phyloP scores from a whole-genome alignment of 2,329 filamentous ascomycete species.

The Phialophora expanda region DNA sequence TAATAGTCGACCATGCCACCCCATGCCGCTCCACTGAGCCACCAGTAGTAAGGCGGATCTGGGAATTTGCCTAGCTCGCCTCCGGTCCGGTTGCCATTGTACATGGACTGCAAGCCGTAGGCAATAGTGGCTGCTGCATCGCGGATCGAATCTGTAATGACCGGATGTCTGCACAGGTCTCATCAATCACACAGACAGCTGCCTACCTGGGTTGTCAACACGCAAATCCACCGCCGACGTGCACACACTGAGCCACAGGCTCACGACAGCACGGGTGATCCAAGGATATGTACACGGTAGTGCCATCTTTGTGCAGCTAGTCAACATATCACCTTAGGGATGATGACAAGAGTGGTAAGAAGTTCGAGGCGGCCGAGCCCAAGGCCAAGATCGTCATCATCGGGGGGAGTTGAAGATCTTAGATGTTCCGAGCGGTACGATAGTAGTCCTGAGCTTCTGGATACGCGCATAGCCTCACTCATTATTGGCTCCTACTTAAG shows the following conservation, averaged over 20 bases:
- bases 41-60: slow-evolving; percentile 72
- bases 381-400: not conserved
- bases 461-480: not conserved
- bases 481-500: too few relatives aligned
- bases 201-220: slow-evolving; percentile 1
- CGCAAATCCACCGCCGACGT: not conserved
- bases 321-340: not conserved
- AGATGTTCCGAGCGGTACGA: not conserved
- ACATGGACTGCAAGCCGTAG: not conserved
- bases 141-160: slow-evolving; percentile 1
- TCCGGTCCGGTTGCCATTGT: slow-evolving; percentile 51
- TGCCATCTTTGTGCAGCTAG: not conserved
- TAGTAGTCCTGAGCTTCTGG: not conserved
- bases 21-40: slow-evolving; percentile 68
- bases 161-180: not conserved
- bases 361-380: not conserved
- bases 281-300: not conserved
- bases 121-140: not conserved
- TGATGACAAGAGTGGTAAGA: not conserved
- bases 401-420: not conserved
- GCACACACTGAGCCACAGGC: not conserved
- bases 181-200: not conserved
- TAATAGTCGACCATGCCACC: slow-evolving; percentile 72
- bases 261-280: not conserved
- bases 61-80: slow-evolving; percentile 62